Evolutionary conservation across 257 asterid genomes (phyloP), one percentile per base, ranked within the genome.

Genomic region (Petunia secreta): DNA sequence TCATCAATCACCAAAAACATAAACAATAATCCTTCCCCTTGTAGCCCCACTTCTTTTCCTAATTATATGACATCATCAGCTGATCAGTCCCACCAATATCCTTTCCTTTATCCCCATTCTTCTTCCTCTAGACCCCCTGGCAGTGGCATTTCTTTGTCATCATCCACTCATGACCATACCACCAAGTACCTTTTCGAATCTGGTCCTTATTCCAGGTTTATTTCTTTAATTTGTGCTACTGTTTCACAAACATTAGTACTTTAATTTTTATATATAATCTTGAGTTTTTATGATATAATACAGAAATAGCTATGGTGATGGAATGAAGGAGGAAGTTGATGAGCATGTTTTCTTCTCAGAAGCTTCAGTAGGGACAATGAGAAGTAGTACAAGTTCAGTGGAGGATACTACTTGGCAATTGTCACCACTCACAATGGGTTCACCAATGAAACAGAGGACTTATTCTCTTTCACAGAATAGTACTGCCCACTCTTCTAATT

Each of bases 341-440:
- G 92, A 88, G 77, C 91, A 79, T 63, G 75, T 88, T n/a, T 91
- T 90, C 78, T 86, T 91, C 86, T 87, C 89, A 4, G 92, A 83
- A 58, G 76, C 85, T 2, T 86, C 91, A 3, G 25, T 25, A 25
- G 89, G 85, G 75, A 77, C 88, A n/a, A 77, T 85, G 85, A 90
- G 89, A 82, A 83, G 86, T 34, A 46, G 84, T 13, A 52, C 89
- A 1, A 64, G 64, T 63, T 78, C 84, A 36, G 3, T 67, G 13
- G 74, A 78, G 52, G 89, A 88, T 77, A 81, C 89, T 69, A 53
- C 90, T 4, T 91, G 94, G 88, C 87, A 87, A 83, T 82, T 88
- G 60, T 80, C 89, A 25, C 85, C 90, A 63, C 86, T 91, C 4
- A 83, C 91, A 58, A 87, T 88, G 89, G 88, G 90, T 67, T 86